Evolutionary conservation across 495 filamentous ascomycete species (phyloP), one percentile per base, ranked within the genome.

Genomic region (Cetradonia linearis): DNA sequence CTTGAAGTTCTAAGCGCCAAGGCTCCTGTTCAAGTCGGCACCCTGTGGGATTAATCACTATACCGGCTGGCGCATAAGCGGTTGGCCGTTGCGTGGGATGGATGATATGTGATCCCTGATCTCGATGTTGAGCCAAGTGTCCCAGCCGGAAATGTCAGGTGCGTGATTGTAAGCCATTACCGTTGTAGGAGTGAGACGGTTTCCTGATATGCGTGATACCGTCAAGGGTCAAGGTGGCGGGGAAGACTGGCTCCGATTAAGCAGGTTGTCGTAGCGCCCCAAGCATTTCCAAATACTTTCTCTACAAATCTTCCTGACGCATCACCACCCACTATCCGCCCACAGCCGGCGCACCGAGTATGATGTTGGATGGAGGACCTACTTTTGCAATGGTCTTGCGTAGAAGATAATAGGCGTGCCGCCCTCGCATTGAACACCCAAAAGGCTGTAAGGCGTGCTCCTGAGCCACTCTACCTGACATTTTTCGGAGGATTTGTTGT

Each of bases 241-340:
- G 50, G 38, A 27, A 44, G 46, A 55, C 59, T 61, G 55, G 50
- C 59, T 44, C 36, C 28, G 33, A 55, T 42, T 34, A 48, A 61
- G 59, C 59, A 61, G 59, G 50, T 54, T 55, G 18, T 44, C 30
- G 49, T 61, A 61, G 59, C 59, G 59, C 59, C 59, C 59, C 59
- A 61, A 61, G 59, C 59, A 61, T 44, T 61, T 61, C 20, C 10
- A 34, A 54, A 20, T 55, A 14, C 50, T 18, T 23, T 55, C 30
- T 49, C 37, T 46, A 50, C 48, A 46, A 28, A 14, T 36, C 16
- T 54, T 54, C 31, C 20, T n/a, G 50, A 23, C 50, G 50, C 30
- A 36, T 46, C 11, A 13, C 31, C 14, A 59, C 28, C 20, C 42
- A 52, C 38, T 7, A 52, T 46, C 59, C 59, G 59, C 38, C 11